Conservation (phyloP, 768 basidiomycete genomes). For the Pleurotus platypus region DNA sequence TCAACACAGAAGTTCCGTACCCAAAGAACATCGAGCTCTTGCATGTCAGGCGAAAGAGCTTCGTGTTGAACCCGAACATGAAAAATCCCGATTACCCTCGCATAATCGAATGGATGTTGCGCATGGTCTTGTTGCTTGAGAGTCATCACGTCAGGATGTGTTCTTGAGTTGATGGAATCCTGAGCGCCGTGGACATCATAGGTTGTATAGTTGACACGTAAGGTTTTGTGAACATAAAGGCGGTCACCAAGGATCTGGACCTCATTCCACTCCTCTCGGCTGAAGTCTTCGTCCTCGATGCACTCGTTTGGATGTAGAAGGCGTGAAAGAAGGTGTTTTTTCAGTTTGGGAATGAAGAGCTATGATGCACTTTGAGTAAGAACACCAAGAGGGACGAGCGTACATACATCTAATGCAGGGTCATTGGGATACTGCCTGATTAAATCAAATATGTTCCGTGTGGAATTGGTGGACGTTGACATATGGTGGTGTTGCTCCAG, state of each 20-base stretch:
- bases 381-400: no score
- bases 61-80: slow-evolving; percentile 15
- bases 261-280: slow-evolving; percentile 1
- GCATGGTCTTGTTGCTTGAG: background rate
- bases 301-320: slow-evolving; percentile 5
- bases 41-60: no score
- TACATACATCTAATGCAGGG: no score
- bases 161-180: slow-evolving; percentile 26
- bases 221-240: slow-evolving; percentile 21
- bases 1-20: no score
- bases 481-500: no score
- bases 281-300: slow-evolving; percentile 10
- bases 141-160: slow-evolving; percentile 24
- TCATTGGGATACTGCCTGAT: no score
- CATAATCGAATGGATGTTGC: slow-evolving; percentile 18
- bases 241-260: slow-evolving; percentile 15
- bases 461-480: no score
- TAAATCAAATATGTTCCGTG: no score
- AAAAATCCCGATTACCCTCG: slow-evolving; percentile 13
- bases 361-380: background rate
- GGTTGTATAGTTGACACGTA: slow-evolving; percentile 24
- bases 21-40: no score
- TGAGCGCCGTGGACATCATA: slow-evolving; percentile 25
- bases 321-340: slow-evolving; percentile 17
- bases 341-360: slow-evolving; percentile 17